A percentile compares a stretch with the other conserved stretches of the same genome.
phyloP scores from a whole-genome alignment of 2,329 filamentous ascomycete genomes.

The Ophiostoma quercus region DNA sequence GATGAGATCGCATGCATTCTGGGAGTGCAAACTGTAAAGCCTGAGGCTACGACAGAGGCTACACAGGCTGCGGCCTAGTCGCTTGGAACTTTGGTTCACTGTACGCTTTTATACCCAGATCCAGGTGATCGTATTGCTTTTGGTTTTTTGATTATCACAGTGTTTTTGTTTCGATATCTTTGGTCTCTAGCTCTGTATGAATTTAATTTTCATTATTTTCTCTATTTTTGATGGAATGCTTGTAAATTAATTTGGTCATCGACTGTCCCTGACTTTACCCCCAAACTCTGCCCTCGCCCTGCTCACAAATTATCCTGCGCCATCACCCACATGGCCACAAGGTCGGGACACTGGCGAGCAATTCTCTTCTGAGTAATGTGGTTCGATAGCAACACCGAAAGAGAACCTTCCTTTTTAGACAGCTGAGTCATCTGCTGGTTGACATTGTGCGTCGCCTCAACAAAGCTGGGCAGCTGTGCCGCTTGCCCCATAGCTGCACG shows the following conservation, averaged over 20 bases:
- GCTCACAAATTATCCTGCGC: conserved; percentile 26
- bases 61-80: not conserved
- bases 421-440: conserved; percentile 23
- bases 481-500: not conserved
- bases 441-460: conserved; percentile 21
- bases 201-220: not conserved
- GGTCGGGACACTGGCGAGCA: conserved; percentile 28
- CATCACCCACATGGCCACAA: conserved; percentile 28
- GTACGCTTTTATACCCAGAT: not conserved
- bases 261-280: not conserved
- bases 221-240: not conserved
- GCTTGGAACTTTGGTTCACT: not conserved
- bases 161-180: not conserved
- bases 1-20: conserved; percentile 58
- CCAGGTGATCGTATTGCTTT: not conserved
- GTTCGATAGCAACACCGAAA: conserved; percentile 28
- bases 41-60: not conserved
- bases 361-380: conserved; percentile 28
- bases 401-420: conserved; percentile 14
- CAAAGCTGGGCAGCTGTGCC: not conserved
- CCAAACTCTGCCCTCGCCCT: no score
- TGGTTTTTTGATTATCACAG: not conserved
- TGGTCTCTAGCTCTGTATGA: not conserved
- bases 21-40: not conserved
- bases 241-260: not conserved